Evolutionary conservation across 768 basidiomycete genomes (phyloP).

Genomic region (Postia placenta): DNA sequence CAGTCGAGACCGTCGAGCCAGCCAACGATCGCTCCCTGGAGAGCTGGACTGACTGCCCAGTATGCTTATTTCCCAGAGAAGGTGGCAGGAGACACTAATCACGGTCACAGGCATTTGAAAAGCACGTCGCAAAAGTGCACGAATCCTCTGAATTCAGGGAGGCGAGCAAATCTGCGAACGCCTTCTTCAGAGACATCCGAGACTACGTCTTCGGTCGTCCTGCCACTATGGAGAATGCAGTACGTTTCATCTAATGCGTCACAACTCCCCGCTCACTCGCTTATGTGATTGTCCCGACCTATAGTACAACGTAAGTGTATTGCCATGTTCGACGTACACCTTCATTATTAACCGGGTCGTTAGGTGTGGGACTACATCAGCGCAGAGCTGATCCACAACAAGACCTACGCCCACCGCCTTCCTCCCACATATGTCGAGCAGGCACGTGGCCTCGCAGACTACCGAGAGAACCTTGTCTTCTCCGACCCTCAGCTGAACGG

Average conservation of each 20-base stretch:
- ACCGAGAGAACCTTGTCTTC: conserved; percentile 76
- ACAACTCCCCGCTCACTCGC: conserved; percentile 11
- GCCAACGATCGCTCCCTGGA: conserved; percentile 78
- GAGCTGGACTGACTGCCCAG: conserved; percentile 66
- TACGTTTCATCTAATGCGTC: conserved; percentile 29
- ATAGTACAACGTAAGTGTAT: conserved; percentile 66
- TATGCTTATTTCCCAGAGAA: conserved; percentile 18
- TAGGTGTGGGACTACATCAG: conserved; percentile 77
- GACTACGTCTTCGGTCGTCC: conserved; percentile 71
- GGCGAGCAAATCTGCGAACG: conserved; percentile 45
- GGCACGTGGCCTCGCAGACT: conserved; percentile 69
- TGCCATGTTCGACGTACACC: too few relatives aligned
- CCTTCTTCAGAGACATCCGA: conserved; percentile 60
- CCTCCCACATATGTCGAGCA: conserved; percentile 76
- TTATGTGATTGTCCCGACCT: neutral
- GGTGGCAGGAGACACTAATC: neutral
- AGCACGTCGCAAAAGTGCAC: conserved; percentile 57
- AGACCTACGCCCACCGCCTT: conserved; percentile 71
- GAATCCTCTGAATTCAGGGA: conserved; percentile 61
- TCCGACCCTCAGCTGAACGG: conserved; percentile 52
- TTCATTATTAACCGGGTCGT: too few relatives aligned
- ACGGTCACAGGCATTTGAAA: conserved; percentile 48
- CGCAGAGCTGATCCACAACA: conserved; percentile 75
- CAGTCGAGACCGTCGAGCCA: conserved; percentile 84
- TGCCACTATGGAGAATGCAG: conserved; percentile 62